Conservation (phyloP, 2,329 filamentous ascomycete genomes). For the Aulographum hederae region DNA sequence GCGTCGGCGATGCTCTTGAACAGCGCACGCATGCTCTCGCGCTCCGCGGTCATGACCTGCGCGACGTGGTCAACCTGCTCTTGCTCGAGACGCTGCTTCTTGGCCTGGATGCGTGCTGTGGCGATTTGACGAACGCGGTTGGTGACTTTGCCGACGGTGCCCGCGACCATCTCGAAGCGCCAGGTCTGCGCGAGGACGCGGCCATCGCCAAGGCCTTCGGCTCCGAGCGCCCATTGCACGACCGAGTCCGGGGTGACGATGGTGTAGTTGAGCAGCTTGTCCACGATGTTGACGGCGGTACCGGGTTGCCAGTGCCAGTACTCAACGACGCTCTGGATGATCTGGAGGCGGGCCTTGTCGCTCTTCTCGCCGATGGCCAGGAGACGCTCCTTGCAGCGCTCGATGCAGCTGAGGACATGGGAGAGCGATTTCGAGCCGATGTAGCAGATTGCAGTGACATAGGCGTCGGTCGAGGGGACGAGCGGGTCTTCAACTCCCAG, state of each 20-base stretch:
- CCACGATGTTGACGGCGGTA: slow-evolving; percentile 77
- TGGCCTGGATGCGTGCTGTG: slow-evolving; percentile 33
- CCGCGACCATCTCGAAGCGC: slow-evolving; percentile 77
- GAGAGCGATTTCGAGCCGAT: slow-evolving; percentile 91
- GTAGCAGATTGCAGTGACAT: slow-evolving; percentile 83
- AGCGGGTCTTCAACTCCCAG: slow-evolving; percentile 54
- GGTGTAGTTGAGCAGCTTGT: slow-evolving; percentile 94
- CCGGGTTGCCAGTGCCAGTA: slow-evolving; percentile 93
- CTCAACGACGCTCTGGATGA: slow-evolving; percentile 73
- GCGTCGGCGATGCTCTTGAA: slow-evolving; percentile 69
- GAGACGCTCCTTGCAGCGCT: slow-evolving; percentile 80
- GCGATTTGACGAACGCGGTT: slow-evolving; percentile 70
- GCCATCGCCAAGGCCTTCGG: slow-evolving; percentile 42
- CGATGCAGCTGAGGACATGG: slow-evolving; percentile 87
- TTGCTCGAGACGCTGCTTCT: not conserved
- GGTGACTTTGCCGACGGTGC: slow-evolving; percentile 80
- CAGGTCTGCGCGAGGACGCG: slow-evolving; percentile 53
- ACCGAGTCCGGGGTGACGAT: slow-evolving; percentile 77
- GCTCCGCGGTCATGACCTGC: slow-evolving; percentile 41
- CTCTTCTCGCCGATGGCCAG: slow-evolving; percentile 60
- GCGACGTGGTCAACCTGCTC: no score
- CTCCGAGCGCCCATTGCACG: slow-evolving; percentile 69
- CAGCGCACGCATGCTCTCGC: slow-evolving; percentile 56
- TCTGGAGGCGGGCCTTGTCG: slow-evolving; percentile 63
- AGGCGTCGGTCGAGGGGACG: slow-evolving; percentile 78